Conservation (phyloP, 768 basidiomycete species). For the Termitomyces sp. region DNA sequence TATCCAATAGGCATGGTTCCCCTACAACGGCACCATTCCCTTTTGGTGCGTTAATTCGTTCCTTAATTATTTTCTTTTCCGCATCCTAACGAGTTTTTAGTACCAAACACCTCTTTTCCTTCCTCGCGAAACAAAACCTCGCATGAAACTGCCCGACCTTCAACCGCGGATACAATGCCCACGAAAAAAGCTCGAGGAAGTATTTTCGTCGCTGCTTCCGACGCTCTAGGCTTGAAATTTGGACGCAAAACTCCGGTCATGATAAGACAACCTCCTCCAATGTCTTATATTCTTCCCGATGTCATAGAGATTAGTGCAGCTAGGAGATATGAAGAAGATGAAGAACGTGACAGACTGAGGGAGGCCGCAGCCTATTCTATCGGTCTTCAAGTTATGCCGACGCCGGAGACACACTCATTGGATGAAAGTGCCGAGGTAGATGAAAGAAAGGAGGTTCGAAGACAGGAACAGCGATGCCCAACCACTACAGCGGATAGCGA, state of each 20-base stretch:
- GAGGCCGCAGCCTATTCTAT: slow-evolving; percentile 74
- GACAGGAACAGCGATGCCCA: slow-evolving; percentile 10
- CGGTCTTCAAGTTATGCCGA: slow-evolving; percentile 54
- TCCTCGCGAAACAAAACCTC: slow-evolving; percentile 20
- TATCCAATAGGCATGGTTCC: slow-evolving; percentile 15
- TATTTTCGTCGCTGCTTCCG: slow-evolving; percentile 48
- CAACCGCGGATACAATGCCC: slow-evolving; percentile 17
- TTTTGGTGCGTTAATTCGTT: slow-evolving; percentile 14
- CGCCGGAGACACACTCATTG: slow-evolving; percentile 29
- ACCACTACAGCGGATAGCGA: slow-evolving; percentile 4
- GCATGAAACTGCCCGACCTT: slow-evolving; percentile 14
- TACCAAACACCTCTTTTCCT: slow-evolving; percentile 12
- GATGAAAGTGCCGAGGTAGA: slow-evolving; percentile 31
- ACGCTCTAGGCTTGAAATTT: slow-evolving; percentile 43
- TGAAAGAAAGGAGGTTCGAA: slow-evolving; percentile 24
- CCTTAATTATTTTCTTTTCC: slow-evolving; percentile 1
- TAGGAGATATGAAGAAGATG: slow-evolving; percentile 53
- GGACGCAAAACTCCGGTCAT: slow-evolving; percentile 36
- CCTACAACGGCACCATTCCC: slow-evolving; percentile 10
- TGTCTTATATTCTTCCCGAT: slow-evolving; percentile 49
- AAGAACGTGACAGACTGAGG: slow-evolving; percentile 70
- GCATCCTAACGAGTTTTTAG: slow-evolving; percentile 5
- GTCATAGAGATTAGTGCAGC: slow-evolving; percentile 68
- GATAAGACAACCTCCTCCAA: slow-evolving; percentile 24
- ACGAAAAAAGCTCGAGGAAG: slow-evolving; percentile 34